A percentile compares a stretch with the other conserved stretches of the same genome.
phyloP scores from a whole-genome alignment of 139 green algal species.

The Bryopsis sp. region DNA sequence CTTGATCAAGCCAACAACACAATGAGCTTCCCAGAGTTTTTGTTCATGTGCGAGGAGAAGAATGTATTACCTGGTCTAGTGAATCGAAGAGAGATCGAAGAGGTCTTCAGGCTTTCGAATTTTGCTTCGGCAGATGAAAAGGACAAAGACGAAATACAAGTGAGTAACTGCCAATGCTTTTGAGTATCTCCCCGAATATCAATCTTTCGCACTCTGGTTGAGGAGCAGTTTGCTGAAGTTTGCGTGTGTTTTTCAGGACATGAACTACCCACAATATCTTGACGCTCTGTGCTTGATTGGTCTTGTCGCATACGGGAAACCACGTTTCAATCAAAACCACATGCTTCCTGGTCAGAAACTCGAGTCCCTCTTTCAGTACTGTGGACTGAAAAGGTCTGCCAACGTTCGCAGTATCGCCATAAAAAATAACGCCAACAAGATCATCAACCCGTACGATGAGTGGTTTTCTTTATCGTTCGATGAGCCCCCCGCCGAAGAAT shows the following conservation, averaged over 20 bases:
- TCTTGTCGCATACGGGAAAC: conserved; percentile 28
- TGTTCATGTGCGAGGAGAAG: conserved; percentile 24
- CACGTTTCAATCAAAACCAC: conserved; percentile 19
- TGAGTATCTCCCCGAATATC: too few species aligned
- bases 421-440: neutral
- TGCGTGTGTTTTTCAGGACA: too few species aligned
- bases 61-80: conserved; percentile 32
- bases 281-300: conserved; percentile 28
- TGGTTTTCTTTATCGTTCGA: conserved; percentile 41
- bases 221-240: too few species aligned
- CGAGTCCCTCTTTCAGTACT: conserved; percentile 32
- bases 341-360: conserved; percentile 27
- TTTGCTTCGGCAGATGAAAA: neutral
- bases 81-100: conserved; percentile 32
- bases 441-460: conserved; percentile 19
- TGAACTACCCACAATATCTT: conserved; percentile 29
- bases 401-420: neutral
- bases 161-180: too few species aligned
- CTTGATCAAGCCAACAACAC: neutral
- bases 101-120: conserved; percentile 31
- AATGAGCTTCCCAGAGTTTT: conserved; percentile 29
- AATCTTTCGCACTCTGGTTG: too few species aligned
- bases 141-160: neutral
- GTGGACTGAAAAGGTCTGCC: conserved; percentile 12
- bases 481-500: neutral